A percentile compares a stretch with the other conserved stretches of the same genome.
phyloP scores from a whole-genome alignment of 345 rosid genomes.

The Syzygium aromaticum region DNA sequence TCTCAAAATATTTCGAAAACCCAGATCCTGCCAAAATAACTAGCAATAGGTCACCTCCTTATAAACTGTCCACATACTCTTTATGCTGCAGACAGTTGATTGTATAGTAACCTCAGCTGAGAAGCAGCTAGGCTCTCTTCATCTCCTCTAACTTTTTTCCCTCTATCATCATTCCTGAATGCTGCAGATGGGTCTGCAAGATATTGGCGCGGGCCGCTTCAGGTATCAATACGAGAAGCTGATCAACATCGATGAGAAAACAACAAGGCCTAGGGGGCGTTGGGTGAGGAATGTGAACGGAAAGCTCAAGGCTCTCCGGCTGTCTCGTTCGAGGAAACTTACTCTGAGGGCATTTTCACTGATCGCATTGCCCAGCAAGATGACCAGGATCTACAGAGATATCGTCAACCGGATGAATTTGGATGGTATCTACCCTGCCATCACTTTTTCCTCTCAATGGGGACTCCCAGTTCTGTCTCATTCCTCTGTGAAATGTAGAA shows the following conservation, averaged over 20 bases:
- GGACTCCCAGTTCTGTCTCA: slow-evolving; percentile 56
- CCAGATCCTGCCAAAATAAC: neutral
- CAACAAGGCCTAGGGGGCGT: slow-evolving; percentile 15
- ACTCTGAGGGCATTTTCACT: slow-evolving; percentile 33
- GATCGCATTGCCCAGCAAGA: slow-evolving; percentile 10
- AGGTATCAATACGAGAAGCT: slow-evolving; percentile 36
- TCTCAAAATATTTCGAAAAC: neutral
- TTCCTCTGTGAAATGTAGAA: slow-evolving; percentile 14
- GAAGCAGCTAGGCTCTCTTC: slow-evolving; percentile 1
- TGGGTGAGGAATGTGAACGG: slow-evolving; percentile 38
- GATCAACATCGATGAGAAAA: slow-evolving; percentile 3
- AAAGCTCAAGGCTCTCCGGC: slow-evolving; percentile 39
- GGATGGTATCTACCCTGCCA: slow-evolving; percentile 44
- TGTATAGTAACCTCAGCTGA: neutral
- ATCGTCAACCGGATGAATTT: slow-evolving; percentile 26
- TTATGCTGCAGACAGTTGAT: neutral
- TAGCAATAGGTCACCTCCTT: neutral
- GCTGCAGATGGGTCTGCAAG: slow-evolving; percentile 18
- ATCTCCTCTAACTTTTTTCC: neutral
- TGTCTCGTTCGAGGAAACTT: slow-evolving; percentile 46
- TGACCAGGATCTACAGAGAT: slow-evolving; percentile 32
- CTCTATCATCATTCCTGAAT: neutral
- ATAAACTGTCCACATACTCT: neutral
- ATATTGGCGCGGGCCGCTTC: neutral
- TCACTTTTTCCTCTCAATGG: slow-evolving; percentile 56